A percentile compares a stretch with the other conserved stretches of the same genome.
phyloP scores from a whole-genome alignment of 495 filamentous ascomycete genomes.

The Gamarada debralockiae region DNA sequence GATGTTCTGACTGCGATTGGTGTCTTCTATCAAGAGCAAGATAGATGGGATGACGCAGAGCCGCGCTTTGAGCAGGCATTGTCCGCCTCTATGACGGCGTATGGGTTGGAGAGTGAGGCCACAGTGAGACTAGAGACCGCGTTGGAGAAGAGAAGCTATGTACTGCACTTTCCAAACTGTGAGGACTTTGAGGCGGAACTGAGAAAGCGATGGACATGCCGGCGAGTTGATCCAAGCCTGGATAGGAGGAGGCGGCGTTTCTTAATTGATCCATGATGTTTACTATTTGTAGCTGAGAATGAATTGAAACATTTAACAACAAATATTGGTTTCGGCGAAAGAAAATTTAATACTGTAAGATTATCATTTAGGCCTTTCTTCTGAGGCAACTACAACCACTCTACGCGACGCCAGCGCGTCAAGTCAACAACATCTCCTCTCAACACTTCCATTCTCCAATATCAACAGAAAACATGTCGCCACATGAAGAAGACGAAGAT shows the following conservation, averaged over 20 bases:
- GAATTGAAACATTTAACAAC: too few relatives aligned
- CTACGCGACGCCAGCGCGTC: neutral
- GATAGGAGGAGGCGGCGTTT: too few relatives aligned
- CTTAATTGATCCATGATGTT: too few relatives aligned
- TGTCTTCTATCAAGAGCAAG: neutral
- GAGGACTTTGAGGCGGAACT: neutral
- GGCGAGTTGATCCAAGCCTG: too few relatives aligned
- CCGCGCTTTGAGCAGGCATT: constrained; percentile 8
- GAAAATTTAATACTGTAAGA: too few relatives aligned
- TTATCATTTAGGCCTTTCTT: too few relatives aligned
- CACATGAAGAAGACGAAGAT: constrained; percentile 9
- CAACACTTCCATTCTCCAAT: neutral
- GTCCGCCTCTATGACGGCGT: constrained; percentile 1
- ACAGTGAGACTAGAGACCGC: neutral
- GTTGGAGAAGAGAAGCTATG: too few relatives aligned
- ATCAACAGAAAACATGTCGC: constrained; percentile 1
- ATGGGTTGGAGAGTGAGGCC: constrained; percentile 2
- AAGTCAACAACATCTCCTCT: neutral
- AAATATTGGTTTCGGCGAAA: too few relatives aligned
- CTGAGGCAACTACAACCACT: neutral
- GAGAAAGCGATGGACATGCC: too few relatives aligned
- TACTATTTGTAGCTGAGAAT: too few relatives aligned
- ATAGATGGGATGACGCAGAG: neutral
- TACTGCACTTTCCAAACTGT: too few relatives aligned
- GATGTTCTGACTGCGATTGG: too few relatives aligned